phyloP scores from a whole-genome alignment of 176 grass and related monocot species.

The Thalia dealbata region DNA sequence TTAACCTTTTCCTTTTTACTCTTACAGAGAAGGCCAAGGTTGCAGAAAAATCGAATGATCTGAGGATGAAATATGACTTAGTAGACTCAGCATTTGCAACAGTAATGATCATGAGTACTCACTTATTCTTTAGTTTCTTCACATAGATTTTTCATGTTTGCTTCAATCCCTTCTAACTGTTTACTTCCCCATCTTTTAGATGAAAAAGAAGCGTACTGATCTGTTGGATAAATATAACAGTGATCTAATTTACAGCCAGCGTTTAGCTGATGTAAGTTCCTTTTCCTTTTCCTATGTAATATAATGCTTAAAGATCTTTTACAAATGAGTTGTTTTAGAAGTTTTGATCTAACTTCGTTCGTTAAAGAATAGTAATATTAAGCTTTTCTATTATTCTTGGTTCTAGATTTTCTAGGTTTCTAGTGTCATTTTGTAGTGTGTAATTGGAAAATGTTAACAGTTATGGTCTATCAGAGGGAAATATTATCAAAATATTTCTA shows the following conservation, averaged over 20 bases:
- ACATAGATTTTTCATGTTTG: not conserved
- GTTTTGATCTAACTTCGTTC: not conserved
- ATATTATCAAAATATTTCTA: not conserved
- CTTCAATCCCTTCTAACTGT: not conserved
- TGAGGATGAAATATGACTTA: conserved; percentile 29
- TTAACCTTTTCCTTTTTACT: conserved; percentile 10
- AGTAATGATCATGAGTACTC: conserved; percentile 25
- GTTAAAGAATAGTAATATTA: not conserved
- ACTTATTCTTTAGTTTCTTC: conserved; percentile 1
- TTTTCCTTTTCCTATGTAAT: not conserved
- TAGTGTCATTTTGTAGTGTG: not conserved
- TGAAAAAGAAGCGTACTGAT: conserved; percentile 32
- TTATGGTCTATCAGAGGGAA: not conserved
- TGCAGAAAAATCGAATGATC: conserved; percentile 36
- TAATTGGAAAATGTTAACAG: not conserved
- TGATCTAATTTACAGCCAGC: conserved; percentile 37
- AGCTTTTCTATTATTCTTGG: not conserved
- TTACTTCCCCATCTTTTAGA: conserved; percentile 25
- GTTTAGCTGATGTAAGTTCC: conserved; percentile 36
- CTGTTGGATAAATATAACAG: conserved; percentile 30
- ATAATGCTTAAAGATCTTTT: not conserved
- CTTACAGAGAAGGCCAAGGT: conserved; percentile 57
- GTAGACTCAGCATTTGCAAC: conserved; percentile 47
- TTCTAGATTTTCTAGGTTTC: not conserved
- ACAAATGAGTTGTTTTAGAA: not conserved